These are phyloP conservation scores for Cryptosporidium meleagridis DNA, from an alignment of 169 alveolate genomes.

Conservation along the genomic window DNA sequence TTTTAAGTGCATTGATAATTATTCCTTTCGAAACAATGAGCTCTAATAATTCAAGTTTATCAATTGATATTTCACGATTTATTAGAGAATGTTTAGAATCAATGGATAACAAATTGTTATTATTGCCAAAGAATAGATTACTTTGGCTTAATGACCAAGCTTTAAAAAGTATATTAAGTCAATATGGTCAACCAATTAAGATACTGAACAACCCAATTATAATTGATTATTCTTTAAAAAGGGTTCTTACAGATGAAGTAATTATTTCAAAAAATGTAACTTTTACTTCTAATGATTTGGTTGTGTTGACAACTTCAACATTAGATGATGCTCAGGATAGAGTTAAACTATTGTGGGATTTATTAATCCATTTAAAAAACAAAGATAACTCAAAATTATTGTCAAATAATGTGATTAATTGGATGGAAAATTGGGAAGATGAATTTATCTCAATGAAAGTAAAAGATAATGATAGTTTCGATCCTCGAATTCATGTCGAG, in stretches of 20 bases:
- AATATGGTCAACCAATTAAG: not conserved
- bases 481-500: slow-evolving; percentile 8
- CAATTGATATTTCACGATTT: slow-evolving; percentile 7
- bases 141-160: slow-evolving; percentile 13
- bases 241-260: slow-evolving; percentile 41
- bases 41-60: not conserved
- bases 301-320: slow-evolving; percentile 25
- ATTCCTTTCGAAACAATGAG: not conserved
- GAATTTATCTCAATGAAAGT: not conserved
- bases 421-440: slow-evolving; percentile 34
- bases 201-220: slow-evolving; percentile 20
- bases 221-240: not conserved
- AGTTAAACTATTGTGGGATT: slow-evolving; percentile 43
- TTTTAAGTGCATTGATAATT: not conserved
- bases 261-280: not conserved
- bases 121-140: slow-evolving; percentile 26
- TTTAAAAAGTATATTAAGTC: not conserved
- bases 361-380: slow-evolving; percentile 6
- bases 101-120: slow-evolving; percentile 19
- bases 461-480: slow-evolving; percentile 3
- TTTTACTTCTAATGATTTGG: slow-evolving; percentile 14
- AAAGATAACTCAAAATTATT: not conserved
- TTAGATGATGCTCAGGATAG: slow-evolving; percentile 2
- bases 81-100: not conserved
- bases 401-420: not conserved